Conservation (phyloP, 2,329 filamentous ascomycete genomes). For the Achaetomium macrosporum region DNA sequence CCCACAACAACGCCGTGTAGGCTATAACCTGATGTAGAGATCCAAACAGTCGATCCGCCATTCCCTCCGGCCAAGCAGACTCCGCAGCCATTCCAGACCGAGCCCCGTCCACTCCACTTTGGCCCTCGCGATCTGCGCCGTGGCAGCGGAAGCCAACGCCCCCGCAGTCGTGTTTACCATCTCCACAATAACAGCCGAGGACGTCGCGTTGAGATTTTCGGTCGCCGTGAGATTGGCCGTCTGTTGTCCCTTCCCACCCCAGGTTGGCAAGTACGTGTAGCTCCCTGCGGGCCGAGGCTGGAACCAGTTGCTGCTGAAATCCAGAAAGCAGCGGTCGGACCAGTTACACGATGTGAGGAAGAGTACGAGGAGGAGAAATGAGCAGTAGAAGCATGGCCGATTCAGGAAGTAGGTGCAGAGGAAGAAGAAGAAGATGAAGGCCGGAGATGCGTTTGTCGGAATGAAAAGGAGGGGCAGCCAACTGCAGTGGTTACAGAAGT, state of each 20-base stretch:
- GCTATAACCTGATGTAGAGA: conserved; percentile 70
- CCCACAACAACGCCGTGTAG: too few species aligned
- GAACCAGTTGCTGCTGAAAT: conserved; percentile 90
- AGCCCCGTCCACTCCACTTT: conserved; percentile 66
- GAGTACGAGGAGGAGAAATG: conserved; percentile 87
- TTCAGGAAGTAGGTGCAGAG: conserved; percentile 93
- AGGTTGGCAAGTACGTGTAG: conserved; percentile 23
- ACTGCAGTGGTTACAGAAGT: conserved; percentile 38
- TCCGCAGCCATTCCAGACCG: conserved; percentile 81
- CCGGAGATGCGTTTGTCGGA: conserved; percentile 75
- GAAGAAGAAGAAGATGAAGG: conserved; percentile 85
- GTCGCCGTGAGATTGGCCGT: conserved; percentile 29
- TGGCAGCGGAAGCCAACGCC: conserved; percentile 59
- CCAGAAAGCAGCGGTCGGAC: conserved; percentile 88
- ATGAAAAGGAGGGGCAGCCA: conserved; percentile 87
- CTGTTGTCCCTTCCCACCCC: conserved; percentile 15
- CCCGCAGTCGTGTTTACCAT: conserved; percentile 65
- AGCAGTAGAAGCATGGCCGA: conserved; percentile 96
- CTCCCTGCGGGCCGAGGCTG: conserved; percentile 58
- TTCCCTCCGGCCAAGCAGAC: conserved; percentile 72
- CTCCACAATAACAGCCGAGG: conserved; percentile 35
- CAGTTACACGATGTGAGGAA: conserved; percentile 88
- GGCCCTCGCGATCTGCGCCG: conserved; percentile 53
- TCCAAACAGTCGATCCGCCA: conserved; percentile 91
- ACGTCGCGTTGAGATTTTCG: conserved; percentile 42